These are phyloP conservation scores for Mallotus repandus DNA, from an alignment of 441 rosid species.

Conservation along the genomic window DNA sequence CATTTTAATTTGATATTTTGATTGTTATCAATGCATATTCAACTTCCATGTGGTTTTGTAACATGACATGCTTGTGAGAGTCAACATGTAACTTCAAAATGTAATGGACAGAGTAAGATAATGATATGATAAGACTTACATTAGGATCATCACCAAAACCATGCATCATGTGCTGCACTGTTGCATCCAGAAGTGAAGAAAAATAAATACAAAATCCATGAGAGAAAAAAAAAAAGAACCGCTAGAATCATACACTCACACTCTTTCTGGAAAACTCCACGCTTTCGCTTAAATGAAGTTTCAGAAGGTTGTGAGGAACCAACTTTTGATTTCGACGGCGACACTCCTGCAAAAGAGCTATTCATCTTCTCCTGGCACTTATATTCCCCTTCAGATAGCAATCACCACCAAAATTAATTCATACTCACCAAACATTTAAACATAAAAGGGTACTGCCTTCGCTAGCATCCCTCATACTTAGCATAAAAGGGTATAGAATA, in stretches of 20 bases:
- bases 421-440: no score
- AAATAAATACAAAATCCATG: background rate
- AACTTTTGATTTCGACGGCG: background rate
- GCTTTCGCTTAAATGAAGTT: conserved; percentile 70
- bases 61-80: no score
- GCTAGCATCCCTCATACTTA: conserved; percentile 26
- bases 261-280: conserved; percentile 85
- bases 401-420: no score
- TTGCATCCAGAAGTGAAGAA: conserved; percentile 3
- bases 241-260: conserved; percentile 33
- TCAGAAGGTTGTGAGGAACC: conserved; percentile 37
- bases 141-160: conserved; percentile 91
- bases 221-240: background rate
- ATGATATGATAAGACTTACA: conserved; percentile 39
- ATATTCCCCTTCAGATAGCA: no score
- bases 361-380: no score
- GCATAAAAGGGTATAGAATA: conserved; percentile 43
- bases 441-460: conserved; percentile 18
- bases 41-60: background rate
- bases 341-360: conserved; percentile 23
- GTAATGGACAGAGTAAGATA: background rate
- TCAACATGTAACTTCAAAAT: no score
- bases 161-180: conserved; percentile 99
- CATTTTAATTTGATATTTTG: background rate
- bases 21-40: background rate